Base-by-base conservation (phyloP, 2,329 filamentous ascomycete genomes). In the Monosporascus cannonballus region DNA sequence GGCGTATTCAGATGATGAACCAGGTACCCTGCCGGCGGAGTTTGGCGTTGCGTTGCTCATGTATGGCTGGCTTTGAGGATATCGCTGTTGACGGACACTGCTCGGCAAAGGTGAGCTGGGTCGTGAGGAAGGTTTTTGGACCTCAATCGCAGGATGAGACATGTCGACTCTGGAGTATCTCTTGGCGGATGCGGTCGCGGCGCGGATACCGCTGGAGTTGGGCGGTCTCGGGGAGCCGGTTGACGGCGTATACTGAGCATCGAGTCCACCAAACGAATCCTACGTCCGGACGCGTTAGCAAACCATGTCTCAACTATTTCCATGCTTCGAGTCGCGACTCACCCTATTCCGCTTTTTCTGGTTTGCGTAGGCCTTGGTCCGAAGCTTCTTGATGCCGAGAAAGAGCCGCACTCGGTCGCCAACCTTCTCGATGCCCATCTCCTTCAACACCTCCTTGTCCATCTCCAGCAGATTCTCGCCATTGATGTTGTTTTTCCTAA, bases 341-440 rank as follows among this genome's bases (percentile, higher is more conserved):
- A 95, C 92, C 76, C 93, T 82, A 75, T 96, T 90, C 56, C 90
- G 84, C 74, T 90, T 91, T 71, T 88, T 90, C 62, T 86, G 84
- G 64, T 87, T 89, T 54, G 86, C 83, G 60, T 87, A 87, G 5
- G 87, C 83, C 69, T 85, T 89, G 52, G 86, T 90, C 59, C 89
- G 79, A 52, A 94, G 76, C 69, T 90, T 89, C 74, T 93, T 93
- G 67, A 93, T 91, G 59, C 86, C 86, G 56, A 92, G 79, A 64
- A 90, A 92, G 56, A 99, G 86, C 57, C 93, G 89, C 37, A 99
- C 93, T 51, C 94, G 86, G 70, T 99, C 94, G 58, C 94, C 94
- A 59, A 99, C 89, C 72, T 97, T 99, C 62, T 96, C 95, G 62
- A 99, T 93, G 44, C 94, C 94, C 84, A 99, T 96, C 70, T 99